Evolutionary conservation across 2,329 filamentous ascomycete species (phyloP).

Genomic region (Hymenoscyphus linearis): DNA sequence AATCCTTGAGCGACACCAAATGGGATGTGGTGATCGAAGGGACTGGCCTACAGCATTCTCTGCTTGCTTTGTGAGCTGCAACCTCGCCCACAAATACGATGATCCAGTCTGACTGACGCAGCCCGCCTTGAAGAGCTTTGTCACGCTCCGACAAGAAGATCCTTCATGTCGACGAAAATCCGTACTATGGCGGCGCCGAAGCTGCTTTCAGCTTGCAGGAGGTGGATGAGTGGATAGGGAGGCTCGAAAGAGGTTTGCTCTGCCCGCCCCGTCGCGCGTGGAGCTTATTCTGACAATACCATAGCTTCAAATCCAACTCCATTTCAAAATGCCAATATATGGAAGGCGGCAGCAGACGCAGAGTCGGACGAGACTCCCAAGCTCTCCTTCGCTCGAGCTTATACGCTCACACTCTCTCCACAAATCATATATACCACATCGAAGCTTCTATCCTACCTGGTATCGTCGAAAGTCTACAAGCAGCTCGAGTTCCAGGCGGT

Average conservation of each 20-base stretch:
- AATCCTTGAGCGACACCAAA: constrained; percentile 65
- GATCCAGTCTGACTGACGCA: constrained; percentile 67
- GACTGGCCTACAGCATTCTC: constrained; percentile 72
- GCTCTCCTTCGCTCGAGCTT: constrained; percentile 63
- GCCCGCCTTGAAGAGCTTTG: constrained; percentile 65
- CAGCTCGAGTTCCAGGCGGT: constrained; percentile 93
- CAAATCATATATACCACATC: constrained; percentile 84
- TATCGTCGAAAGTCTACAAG: constrained; percentile 82
- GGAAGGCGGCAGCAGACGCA: constrained; percentile 21
- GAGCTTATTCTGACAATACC: constrained; percentile 16
- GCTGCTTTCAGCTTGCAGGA: constrained; percentile 83
- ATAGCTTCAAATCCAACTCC: constrained; percentile 13
- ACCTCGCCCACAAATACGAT: constrained; percentile 17
- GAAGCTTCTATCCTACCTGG: constrained; percentile 68
- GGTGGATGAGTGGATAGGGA: constrained; percentile 66
- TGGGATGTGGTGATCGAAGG: constrained; percentile 80
- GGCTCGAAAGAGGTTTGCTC: constrained; percentile 33
- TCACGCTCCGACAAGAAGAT: constrained; percentile 89
- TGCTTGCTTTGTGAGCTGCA: constrained; percentile 65
- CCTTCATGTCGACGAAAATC: constrained; percentile 81
- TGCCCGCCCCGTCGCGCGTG: not conserved
- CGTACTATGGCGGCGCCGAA: constrained; percentile 82
- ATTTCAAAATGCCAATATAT: constrained; percentile 28
- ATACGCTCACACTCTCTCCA: constrained; percentile 78
- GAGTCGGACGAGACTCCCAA: constrained; percentile 34